Conservation (phyloP, 163 green algal species). For the Scenedesmus sp. region DNA sequence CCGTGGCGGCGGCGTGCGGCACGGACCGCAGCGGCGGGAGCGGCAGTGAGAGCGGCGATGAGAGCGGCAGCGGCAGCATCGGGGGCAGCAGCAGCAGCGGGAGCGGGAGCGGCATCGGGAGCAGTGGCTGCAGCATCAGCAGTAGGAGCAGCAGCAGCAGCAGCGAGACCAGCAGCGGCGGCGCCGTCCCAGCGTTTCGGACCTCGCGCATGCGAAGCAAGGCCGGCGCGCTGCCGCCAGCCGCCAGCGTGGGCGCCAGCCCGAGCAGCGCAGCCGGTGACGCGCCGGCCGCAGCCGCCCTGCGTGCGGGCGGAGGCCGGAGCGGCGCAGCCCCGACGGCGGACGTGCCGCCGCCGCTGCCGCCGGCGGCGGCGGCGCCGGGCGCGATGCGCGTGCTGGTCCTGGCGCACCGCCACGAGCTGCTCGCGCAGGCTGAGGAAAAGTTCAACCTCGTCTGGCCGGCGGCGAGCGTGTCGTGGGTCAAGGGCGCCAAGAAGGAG, state of each 20-base stretch:
- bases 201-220: no score
- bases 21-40: background rate
- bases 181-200: no score
- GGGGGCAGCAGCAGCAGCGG: background rate
- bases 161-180: background rate
- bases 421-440: no score
- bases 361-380: background rate
- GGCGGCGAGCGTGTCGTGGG: background rate
- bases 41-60: background rate
- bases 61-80: background rate
- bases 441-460: constrained; percentile 37
- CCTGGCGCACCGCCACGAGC: background rate
- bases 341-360: constrained; percentile 1
- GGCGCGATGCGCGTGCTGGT: background rate
- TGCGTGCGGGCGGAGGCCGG: background rate
- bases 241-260: no score
- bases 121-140: background rate
- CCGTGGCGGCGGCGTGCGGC: background rate
- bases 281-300: background rate
- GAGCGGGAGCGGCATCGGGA: background rate
- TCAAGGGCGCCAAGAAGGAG: constrained; percentile 20
- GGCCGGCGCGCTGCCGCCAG: no score
- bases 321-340: background rate
- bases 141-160: background rate
- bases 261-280: background rate